These are phyloP conservation scores for Moricandia moricandioides DNA, from an alignment of 345 rosid genomes.

Conservation along the genomic window DNA sequence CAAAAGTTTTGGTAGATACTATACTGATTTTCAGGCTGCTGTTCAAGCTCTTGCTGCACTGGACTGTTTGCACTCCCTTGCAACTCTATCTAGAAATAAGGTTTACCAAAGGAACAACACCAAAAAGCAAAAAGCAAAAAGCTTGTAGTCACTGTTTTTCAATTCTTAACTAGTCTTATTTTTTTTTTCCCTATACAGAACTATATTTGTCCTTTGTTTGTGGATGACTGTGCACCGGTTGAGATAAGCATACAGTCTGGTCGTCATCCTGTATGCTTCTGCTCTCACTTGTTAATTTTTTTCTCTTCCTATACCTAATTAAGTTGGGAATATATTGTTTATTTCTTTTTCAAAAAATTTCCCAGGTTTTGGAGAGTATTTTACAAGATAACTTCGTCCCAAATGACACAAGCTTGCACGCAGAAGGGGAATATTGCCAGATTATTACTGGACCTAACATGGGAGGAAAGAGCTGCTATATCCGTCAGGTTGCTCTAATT, in stretches of 20 bases:
- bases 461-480: slow-evolving; percentile 99
- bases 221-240: slow-evolving; percentile 64
- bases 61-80: slow-evolving; percentile 88
- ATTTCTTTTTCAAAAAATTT: slow-evolving; percentile 7
- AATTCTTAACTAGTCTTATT: not conserved
- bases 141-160: slow-evolving; percentile 14
- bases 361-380: slow-evolving; percentile 75
- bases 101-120: slow-evolving; percentile 32
- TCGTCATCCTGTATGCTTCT: slow-evolving; percentile 71
- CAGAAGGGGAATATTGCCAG: slow-evolving; percentile 70
- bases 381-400: slow-evolving; percentile 82
- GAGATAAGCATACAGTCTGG: slow-evolving; percentile 73
- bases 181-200: slow-evolving; percentile 49
- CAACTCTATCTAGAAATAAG: slow-evolving; percentile 79
- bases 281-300: not conserved
- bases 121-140: too few species aligned
- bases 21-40: slow-evolving; percentile 71
- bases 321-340: not conserved
- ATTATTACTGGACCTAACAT: slow-evolving; percentile 95
- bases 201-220: slow-evolving; percentile 65
- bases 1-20: slow-evolving; percentile 56
- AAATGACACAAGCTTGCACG: slow-evolving; percentile 73
- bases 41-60: slow-evolving; percentile 82
- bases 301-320: not conserved
- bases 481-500: slow-evolving; percentile 94